phyloP scores from a whole-genome alignment of 2,329 filamentous ascomycete genomes.

The Scedosporium apiospermum region DNA sequence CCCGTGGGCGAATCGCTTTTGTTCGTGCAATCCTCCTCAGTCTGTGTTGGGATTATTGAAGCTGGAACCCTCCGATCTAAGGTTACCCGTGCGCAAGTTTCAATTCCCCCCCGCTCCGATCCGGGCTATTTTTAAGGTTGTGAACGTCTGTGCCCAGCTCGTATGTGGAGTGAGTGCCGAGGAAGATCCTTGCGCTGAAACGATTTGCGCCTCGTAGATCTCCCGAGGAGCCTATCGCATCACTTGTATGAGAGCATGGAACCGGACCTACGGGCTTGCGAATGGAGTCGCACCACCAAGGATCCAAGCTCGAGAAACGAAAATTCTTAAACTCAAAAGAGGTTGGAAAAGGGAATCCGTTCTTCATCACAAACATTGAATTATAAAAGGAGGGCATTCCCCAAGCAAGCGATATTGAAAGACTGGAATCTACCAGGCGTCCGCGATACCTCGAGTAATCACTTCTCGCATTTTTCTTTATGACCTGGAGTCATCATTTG shows the following conservation, averaged over 20 bases:
- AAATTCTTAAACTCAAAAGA: neutral
- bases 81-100: neutral
- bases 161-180: neutral
- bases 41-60: no score
- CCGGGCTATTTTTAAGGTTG: neutral
- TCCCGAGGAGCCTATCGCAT: constrained; percentile 1
- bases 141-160: neutral
- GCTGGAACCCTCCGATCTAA: no score
- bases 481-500: neutral
- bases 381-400: neutral
- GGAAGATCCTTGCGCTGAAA: neutral
- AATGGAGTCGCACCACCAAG: neutral
- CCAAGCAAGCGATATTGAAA: neutral
- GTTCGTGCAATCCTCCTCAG: no score
- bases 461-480: neutral
- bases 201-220: neutral
- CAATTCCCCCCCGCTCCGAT: neutral
- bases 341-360: neutral
- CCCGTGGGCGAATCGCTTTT: no score
- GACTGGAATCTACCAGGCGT: neutral
- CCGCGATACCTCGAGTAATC: neutral
- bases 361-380: neutral
- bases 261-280: neutral
- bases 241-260: neutral
- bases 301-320: neutral